Evolutionary conservation across 2,329 filamentous ascomycete species (phyloP).

Genomic region (Trichoderma sp.): DNA sequence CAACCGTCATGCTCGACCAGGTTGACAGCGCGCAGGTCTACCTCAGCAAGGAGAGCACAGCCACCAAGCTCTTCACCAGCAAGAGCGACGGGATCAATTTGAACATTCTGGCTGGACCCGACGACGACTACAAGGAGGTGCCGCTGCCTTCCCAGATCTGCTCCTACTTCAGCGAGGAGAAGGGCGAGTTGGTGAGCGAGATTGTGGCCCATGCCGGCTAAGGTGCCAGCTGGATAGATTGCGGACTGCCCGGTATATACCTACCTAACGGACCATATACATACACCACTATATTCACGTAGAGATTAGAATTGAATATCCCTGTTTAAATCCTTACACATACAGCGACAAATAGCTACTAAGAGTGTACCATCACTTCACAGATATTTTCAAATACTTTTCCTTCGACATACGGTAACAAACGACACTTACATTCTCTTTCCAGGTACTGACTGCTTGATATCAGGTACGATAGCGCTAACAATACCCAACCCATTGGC

Average conservation of each 20-base stretch:
- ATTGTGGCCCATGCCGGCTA: slow-evolving; percentile 93
- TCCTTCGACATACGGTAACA: no score
- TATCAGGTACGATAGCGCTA: no score
- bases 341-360: no score
- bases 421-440: no score
- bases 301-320: slow-evolving; percentile 26
- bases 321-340: no score
- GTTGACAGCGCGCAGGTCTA: slow-evolving; percentile 89
- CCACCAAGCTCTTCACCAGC: slow-evolving; percentile 83
- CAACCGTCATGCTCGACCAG: slow-evolving; percentile 88
- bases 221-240: slow-evolving; percentile 32
- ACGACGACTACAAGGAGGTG: slow-evolving; percentile 84
- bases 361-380: no score
- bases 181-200: slow-evolving; percentile 81
- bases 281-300: slow-evolving; percentile 15
- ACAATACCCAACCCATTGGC: no score
- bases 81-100: slow-evolving; percentile 88
- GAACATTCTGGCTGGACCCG: slow-evolving; percentile 70
- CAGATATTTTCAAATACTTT: no score
- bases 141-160: slow-evolving; percentile 89
- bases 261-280: not conserved
- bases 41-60: slow-evolving; percentile 75
- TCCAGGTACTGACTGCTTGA: no score
- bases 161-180: slow-evolving; percentile 67
- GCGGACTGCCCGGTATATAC: slow-evolving; percentile 12